Evolutionary conservation across 176 grass and related monocot genomes (phyloP), one percentile per base, ranked within the genome.

Genomic region (Paspalum vaginatum): DNA sequence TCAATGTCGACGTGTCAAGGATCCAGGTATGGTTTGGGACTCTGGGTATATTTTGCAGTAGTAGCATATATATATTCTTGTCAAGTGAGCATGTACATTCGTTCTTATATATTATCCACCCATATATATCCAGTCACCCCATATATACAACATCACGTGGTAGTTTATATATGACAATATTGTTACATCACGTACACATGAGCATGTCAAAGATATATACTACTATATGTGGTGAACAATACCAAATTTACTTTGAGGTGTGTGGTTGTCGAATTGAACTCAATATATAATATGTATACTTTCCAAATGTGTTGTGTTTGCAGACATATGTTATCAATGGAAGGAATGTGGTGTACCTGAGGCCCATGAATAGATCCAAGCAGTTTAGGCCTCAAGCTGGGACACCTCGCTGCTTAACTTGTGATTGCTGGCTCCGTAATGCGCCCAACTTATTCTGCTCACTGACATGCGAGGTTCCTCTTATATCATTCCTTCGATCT

Each of bases 1-100:
- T 87, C 6, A 3, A 53, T 1, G 14, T 90, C 2, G 81, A 90
- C 25, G 78, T 89, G 27, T 87, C 85, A 43, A 69, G 45, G 59
- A 52, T 93, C 18, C 87, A 90, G 81, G 91, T 92, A 24, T 68
- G 12, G 5, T 20, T 32, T 32, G 32, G 32, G 32, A n/a, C n/a
- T n/a, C n/a, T 32, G 3, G 1, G 3, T 32, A 32, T 32, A 32
- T 32, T 32, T 15, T 27, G 15, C 1, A n/a, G 27, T 2, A 13
- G 16, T 7, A 11, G 1, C 2, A 15, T n/a, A n/a, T n/a, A n/a
- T n/a, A n/a, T n/a, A n/a, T 27, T 6, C 10, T 52, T 16, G 6
- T 62, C 25, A 52, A 72, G 2, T 20, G 17, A 20, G 9, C 5
- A 54, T 20, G 24, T 12, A 50, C 2, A 50, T 44, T 4, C 11